Evolutionary conservation across 2,329 filamentous ascomycete species (phyloP).

Genomic region (Phialocephala sp.): DNA sequence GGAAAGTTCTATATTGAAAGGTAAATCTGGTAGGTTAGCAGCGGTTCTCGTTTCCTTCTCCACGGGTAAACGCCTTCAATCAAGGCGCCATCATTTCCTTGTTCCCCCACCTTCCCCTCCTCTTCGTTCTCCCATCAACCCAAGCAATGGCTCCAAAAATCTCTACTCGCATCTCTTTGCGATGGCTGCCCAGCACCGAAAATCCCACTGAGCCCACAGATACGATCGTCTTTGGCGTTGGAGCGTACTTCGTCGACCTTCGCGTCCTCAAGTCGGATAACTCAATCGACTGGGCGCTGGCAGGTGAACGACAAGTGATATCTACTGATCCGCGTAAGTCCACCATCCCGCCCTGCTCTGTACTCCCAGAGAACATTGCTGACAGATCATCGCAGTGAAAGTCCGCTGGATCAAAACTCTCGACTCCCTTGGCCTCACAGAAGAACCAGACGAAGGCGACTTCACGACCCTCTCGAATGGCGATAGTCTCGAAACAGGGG

Average conservation of each 20-base stretch:
- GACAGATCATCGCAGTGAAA: constrained; percentile 35
- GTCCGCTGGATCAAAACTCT: constrained; percentile 47
- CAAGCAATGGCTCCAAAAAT: constrained; percentile 31
- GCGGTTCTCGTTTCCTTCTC: background rate
- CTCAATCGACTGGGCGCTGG: constrained; percentile 50
- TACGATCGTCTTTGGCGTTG: constrained; percentile 50
- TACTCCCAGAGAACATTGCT: background rate
- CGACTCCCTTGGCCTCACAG: constrained; percentile 44
- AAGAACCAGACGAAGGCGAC: constrained; percentile 43
- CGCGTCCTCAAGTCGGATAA: constrained; percentile 46
- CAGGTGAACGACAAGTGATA: constrained; percentile 48
- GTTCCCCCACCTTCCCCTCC: background rate
- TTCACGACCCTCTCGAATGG: constrained; percentile 48
- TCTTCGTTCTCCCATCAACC: constrained; percentile 4
- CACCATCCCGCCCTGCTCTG: background rate
- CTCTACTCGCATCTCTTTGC: constrained; percentile 50
- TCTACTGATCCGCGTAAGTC: constrained; percentile 44
- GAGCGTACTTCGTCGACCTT: constrained; percentile 50
- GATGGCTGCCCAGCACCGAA: constrained; percentile 45
- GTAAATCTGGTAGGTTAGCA: background rate
- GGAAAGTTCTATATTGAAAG: background rate
- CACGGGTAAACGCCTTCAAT: background rate
- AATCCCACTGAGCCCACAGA: constrained; percentile 50
- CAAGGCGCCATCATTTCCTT: background rate
- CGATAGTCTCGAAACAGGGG: constrained; percentile 47